Conservation (phyloP, 2,329 filamentous ascomycete species). For the Periconia digitata region DNA sequence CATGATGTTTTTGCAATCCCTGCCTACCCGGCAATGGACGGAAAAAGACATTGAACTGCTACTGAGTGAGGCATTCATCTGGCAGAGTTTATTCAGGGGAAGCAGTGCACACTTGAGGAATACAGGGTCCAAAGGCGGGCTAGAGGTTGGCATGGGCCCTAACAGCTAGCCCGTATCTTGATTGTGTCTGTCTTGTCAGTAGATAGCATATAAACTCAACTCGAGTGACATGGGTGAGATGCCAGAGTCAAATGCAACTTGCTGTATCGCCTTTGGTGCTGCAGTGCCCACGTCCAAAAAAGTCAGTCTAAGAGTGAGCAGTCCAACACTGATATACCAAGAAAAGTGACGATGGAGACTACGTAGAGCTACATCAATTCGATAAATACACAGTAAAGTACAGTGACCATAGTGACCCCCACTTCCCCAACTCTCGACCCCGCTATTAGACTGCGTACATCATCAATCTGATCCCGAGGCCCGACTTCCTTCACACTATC, state of each 20-base stretch:
- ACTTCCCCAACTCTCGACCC: slow-evolving; percentile 9
- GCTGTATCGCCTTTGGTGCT: no score
- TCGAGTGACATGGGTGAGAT: no score
- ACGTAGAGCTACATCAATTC: not conserved
- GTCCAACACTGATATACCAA: no score
- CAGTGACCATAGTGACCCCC: slow-evolving; percentile 20
- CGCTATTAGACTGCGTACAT: slow-evolving; percentile 7
- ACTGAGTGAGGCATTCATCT: slow-evolving; percentile 95
- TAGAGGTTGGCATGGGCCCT: slow-evolving; percentile 43
- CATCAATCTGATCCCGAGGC: slow-evolving; percentile 7
- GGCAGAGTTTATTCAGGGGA: slow-evolving; percentile 96
- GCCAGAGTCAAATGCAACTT: no score
- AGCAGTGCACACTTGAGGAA: slow-evolving; percentile 79
- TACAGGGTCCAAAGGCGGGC: slow-evolving; percentile 33
- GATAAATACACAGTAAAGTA: no score
- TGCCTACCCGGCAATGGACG: slow-evolving; percentile 92
- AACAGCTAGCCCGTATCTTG: slow-evolving; percentile 17
- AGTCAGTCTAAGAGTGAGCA: no score
- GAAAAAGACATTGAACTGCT: slow-evolving; percentile 97
- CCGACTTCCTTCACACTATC: not conserved
- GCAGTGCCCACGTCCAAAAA: no score
- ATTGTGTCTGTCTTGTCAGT: not conserved
- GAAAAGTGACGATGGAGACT: not conserved
- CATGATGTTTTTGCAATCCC: slow-evolving; percentile 98
- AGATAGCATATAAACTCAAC: slow-evolving; percentile 6